These are phyloP conservation scores for Aspergillus pseudoviridinutans DNA, from an alignment of 2,329 filamentous ascomycete species.

Conservation along the genomic window DNA sequence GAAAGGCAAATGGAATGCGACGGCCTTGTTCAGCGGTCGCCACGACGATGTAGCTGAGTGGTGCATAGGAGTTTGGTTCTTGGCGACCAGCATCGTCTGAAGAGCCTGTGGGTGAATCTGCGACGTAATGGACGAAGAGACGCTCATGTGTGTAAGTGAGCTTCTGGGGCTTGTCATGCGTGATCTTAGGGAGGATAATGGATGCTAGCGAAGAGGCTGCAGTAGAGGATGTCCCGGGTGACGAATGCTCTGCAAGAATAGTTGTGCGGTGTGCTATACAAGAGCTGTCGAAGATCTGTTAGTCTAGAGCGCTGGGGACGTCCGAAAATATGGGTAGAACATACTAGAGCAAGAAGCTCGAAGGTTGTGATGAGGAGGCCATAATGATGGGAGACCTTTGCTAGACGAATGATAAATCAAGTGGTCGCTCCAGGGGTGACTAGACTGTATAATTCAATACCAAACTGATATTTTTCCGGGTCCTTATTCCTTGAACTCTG, in stretches of 20 bases:
- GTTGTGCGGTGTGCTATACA: slow-evolving; percentile 93
- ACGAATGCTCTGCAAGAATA: slow-evolving; percentile 89
- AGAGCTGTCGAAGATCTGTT: slow-evolving; percentile 53
- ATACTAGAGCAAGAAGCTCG: slow-evolving; percentile 71
- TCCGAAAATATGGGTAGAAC: slow-evolving; percentile 26
- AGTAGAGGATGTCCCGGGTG: slow-evolving; percentile 75
- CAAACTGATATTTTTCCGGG: neutral
- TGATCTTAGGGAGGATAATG: slow-evolving; percentile 91
- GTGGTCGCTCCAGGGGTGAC: neutral
- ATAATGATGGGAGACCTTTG: slow-evolving; percentile 40
- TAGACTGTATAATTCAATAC: neutral
- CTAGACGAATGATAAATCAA: neutral
- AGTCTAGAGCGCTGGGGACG: neutral
- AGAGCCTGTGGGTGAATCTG: slow-evolving; percentile 69
- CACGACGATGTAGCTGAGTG: slow-evolving; percentile 88
- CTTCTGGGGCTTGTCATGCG: slow-evolving; percentile 74
- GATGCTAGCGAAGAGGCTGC: slow-evolving; percentile 87
- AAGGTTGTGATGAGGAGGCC: slow-evolving; percentile 65
- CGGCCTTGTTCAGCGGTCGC: slow-evolving; percentile 76
- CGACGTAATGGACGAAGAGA: slow-evolving; percentile 93
- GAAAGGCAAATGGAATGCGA: slow-evolving; percentile 86
- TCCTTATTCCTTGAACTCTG: neutral
- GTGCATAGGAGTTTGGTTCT: slow-evolving; percentile 61
- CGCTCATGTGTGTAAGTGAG: slow-evolving; percentile 90
- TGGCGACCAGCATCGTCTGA: slow-evolving; percentile 23